These are phyloP conservation scores for Candida parachauliodes DNA, from an alignment of 805 yeast species.

Conservation along the genomic window DNA sequence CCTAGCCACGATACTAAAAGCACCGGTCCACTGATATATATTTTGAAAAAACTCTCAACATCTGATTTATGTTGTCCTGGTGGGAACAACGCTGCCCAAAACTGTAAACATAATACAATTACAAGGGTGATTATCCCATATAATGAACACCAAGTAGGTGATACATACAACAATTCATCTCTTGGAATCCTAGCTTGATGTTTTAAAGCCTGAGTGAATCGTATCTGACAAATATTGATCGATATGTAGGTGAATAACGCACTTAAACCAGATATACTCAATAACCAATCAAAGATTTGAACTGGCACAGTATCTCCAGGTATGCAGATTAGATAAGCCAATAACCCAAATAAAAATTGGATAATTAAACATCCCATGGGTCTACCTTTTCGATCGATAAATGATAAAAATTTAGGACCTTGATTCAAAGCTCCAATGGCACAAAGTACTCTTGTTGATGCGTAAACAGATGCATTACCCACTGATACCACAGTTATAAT, in stretches of 20 bases:
- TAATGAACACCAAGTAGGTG: conserved; percentile 30
- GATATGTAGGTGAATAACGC: conserved; percentile 28
- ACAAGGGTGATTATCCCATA: conserved; percentile 26
- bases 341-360: conserved; percentile 24
- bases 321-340: conserved; percentile 25
- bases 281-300: conserved; percentile 30
- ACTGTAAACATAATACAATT: conserved; percentile 29
- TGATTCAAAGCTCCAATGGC: conserved; percentile 30
- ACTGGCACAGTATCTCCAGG: conserved; percentile 20
- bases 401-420: conserved; percentile 25
- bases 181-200: conserved; percentile 20
- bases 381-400: conserved; percentile 28
- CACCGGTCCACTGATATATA: conserved; percentile 48
- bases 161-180: conserved; percentile 30
- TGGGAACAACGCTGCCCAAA: conserved; percentile 39
- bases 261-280: conserved; percentile 28
- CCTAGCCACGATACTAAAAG: conserved; percentile 43
- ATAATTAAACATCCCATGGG: conserved; percentile 25
- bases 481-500: conserved; percentile 31
- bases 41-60: conserved; percentile 47
- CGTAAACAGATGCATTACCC: conserved; percentile 36
- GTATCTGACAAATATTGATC: conserved; percentile 27
- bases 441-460: conserved; percentile 28
- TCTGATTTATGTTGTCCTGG: conserved; percentile 25
- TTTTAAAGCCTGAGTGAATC: conserved; percentile 25